Evolutionary conservation across 2,329 filamentous ascomycete species (phyloP), one percentile per base, ranked within the genome.

Genomic region (Nakataea oryzae): DNA sequence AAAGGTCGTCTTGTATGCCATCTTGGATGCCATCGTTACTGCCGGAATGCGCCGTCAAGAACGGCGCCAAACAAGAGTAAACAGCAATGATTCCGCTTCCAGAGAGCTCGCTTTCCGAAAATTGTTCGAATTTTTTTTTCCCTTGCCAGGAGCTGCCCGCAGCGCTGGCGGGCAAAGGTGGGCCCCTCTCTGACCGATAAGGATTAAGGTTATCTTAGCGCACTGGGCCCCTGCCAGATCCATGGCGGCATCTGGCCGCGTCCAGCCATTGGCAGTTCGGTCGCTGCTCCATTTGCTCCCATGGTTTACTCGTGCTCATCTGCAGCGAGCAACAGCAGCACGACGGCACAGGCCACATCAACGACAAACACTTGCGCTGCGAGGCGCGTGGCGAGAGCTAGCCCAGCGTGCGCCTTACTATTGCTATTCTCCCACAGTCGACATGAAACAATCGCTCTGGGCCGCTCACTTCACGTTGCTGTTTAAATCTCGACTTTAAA

Each of bases 1-100:
- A 74, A 97, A 99, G 3, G 93, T 96, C 63, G 92, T 97, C 80
- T 92, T 96, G 68, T 84, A 79, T 24, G 83, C 79, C 64, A 84
- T 77, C 73, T 85, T 86, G 64, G 77, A 82, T 62, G 86, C 82
- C 86, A 88, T 86, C 62, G 64, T 74, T 67, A 60, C 61, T 58
- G 62, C n/a, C 17, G 21, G 21, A n/a, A 50, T 50, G 41, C 41
- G 41, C 41, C 41, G 41, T 50, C 41, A 50, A 50, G 7, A n/a
- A 50, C 41, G 41, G n/a, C 41, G 41, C 41, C 17, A 50, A n/a
- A 50, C n/a, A 17, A 50, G 41, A n/a, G 41, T 6, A 47, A 50
- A 50, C n/a, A n/a, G 57, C 59, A n/a, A 61, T 47, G 59, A 63
- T 60, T 55, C 50, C 59, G 27, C 24, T 50, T 29, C 28, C 55